Conservation (phyloP, 1,284 basidiomycete species). For the Ceraceosorus bombacis region DNA sequence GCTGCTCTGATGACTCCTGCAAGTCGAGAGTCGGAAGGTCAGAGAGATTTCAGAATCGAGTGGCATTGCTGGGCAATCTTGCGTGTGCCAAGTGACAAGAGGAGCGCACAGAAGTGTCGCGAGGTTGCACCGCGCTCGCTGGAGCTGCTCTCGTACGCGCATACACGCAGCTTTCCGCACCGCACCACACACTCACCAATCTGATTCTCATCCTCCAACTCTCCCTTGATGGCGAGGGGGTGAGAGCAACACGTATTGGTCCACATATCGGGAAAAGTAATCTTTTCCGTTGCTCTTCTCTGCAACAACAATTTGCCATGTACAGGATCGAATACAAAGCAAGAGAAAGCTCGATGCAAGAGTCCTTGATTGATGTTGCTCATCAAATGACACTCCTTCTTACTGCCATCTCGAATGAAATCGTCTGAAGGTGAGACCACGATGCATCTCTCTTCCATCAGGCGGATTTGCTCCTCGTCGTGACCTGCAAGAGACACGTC, state of each 20-base stretch:
- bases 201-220: constrained; percentile 65
- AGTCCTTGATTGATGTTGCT: constrained; percentile 89
- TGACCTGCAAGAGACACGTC: constrained; percentile 34
- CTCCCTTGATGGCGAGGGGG: constrained; percentile 67
- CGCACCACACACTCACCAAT: constrained; percentile 46
- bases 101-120: too few relatives aligned
- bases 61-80: too few relatives aligned
- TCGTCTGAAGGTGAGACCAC: constrained; percentile 83
- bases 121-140: too few relatives aligned
- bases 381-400: constrained; percentile 99
- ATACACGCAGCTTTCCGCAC: neutral
- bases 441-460: constrained; percentile 98
- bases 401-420: constrained; percentile 56
- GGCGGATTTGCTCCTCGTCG: constrained; percentile 55
- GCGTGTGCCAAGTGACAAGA: too few relatives aligned
- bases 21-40: neutral
- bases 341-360: constrained; percentile 95
- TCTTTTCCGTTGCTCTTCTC: constrained; percentile 91
- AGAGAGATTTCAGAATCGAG: too few relatives aligned
- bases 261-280: constrained; percentile 99
- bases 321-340: constrained; percentile 87
- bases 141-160: neutral
- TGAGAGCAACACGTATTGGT: constrained; percentile 99
- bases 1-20: constrained; percentile 72
- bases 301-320: constrained; percentile 94